These are phyloP conservation scores for Claviceps fusiformis DNA, from an alignment of 2,329 filamentous ascomycete species.

Conservation along the genomic window DNA sequence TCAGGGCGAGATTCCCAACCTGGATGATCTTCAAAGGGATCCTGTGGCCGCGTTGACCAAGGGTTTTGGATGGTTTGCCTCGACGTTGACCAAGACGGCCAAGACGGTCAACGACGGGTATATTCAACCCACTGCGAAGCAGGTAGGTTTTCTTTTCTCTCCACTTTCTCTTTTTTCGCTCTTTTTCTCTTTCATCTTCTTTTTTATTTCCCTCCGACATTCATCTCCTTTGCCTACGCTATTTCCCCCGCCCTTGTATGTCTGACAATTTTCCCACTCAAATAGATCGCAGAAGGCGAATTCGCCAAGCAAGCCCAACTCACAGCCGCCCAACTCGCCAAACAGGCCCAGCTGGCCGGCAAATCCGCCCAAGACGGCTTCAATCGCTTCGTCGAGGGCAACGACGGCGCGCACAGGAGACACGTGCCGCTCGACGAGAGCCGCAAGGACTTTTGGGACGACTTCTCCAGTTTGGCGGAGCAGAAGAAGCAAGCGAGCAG, in stretches of 20 bases:
- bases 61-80: slow-evolving; percentile 88
- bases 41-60: slow-evolving; percentile 79
- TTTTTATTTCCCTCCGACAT: not conserved
- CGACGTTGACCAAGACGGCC: slow-evolving; percentile 76
- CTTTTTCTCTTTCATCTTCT: not conserved
- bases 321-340: slow-evolving; percentile 51
- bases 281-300: slow-evolving; percentile 65
- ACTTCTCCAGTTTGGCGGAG: slow-evolving; percentile 61
- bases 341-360: slow-evolving; percentile 54
- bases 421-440: slow-evolving; percentile 39
- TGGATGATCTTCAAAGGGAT: slow-evolving; percentile 87
- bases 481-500: slow-evolving; percentile 31
- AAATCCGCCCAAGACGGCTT: slow-evolving; percentile 67
- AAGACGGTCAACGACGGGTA: slow-evolving; percentile 85
- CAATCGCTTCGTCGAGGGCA: slow-evolving; percentile 76
- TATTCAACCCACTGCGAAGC: slow-evolving; percentile 71
- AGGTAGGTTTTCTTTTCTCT: slow-evolving; percentile 11
- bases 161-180: not conserved
- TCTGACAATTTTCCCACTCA: not conserved
- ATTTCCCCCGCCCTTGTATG: too few relatives aligned
- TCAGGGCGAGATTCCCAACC: slow-evolving; percentile 41
- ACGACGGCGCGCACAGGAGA: slow-evolving; percentile 24
- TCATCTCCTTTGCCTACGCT: too few relatives aligned
- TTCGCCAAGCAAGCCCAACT: slow-evolving; percentile 54
- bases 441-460: slow-evolving; percentile 85